phyloP scores from a whole-genome alignment of 345 rosid species.

The Viola odorata region DNA sequence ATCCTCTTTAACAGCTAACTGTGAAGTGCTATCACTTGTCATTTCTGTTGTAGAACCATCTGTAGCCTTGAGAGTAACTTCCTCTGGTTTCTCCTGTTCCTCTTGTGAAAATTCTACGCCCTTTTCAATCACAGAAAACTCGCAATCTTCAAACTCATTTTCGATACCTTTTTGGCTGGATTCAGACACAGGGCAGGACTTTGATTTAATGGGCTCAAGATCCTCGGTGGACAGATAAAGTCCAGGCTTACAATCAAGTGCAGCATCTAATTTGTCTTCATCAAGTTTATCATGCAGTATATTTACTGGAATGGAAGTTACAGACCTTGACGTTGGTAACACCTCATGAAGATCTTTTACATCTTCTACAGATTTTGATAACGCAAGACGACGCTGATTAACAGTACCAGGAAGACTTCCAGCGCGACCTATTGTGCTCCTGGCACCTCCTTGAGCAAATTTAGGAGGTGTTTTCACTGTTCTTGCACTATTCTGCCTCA shows the following conservation, averaged over 20 bases:
- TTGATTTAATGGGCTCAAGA: slow-evolving; percentile 30
- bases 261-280: slow-evolving; percentile 44
- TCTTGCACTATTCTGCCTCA: slow-evolving; percentile 33
- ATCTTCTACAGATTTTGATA: slow-evolving; percentile 39
- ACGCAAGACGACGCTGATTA: slow-evolving; percentile 23
- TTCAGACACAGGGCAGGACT: slow-evolving; percentile 15
- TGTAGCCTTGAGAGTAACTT: slow-evolving; percentile 17
- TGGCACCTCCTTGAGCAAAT: slow-evolving; percentile 34
- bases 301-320: slow-evolving; percentile 31
- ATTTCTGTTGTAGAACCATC: slow-evolving; percentile 22
- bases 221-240: slow-evolving; percentile 30
- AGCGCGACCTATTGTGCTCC: slow-evolving; percentile 28
- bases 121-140: slow-evolving; percentile 33
- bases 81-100: slow-evolving; percentile 24
- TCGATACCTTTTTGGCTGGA: slow-evolving; percentile 29
- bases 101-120: slow-evolving; percentile 33
- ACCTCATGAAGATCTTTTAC: slow-evolving; percentile 80
- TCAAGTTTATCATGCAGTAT: slow-evolving; percentile 41
- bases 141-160: slow-evolving; percentile 35
- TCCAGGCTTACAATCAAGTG: slow-evolving; percentile 34
- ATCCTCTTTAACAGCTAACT: slow-evolving; percentile 30
- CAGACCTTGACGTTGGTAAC: slow-evolving; percentile 47
- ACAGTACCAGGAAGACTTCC: slow-evolving; percentile 44
- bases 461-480: slow-evolving; percentile 28
- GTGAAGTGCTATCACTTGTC: slow-evolving; percentile 23